These are phyloP conservation scores for Pyricularia sp. DNA, from an alignment of 2,329 filamentous ascomycete species.

Conservation along the genomic window DNA sequence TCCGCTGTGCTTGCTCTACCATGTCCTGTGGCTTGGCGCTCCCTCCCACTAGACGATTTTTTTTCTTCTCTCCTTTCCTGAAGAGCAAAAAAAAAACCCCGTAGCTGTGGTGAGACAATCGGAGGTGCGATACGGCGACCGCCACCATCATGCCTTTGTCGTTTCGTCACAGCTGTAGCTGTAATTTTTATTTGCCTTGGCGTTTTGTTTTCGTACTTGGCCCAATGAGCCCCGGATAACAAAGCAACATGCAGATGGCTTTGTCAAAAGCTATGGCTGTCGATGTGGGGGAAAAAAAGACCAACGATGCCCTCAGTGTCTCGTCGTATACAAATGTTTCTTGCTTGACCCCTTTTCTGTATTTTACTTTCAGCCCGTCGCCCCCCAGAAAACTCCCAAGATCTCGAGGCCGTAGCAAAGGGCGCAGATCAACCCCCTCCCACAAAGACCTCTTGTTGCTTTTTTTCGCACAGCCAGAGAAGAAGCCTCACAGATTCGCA, in stretches of 20 bases:
- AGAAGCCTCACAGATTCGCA: not conserved
- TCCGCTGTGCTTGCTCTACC: not conserved
- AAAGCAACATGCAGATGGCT: not conserved
- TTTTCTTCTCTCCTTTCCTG: too few species aligned
- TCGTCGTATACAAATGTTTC: not conserved
- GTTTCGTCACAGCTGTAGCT: not conserved
- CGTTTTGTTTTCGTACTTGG: not conserved
- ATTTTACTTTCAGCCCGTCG: not conserved
- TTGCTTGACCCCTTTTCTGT: not conserved
- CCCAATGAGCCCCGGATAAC: not conserved
- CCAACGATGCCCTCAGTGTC: not conserved
- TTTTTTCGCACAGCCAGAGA: not conserved
- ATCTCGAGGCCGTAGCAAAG: not conserved
- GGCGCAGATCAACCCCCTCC: not conserved
- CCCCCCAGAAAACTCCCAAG: not conserved
- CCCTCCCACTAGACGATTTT: not conserved
- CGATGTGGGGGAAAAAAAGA: not conserved
- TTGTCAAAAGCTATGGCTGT: not conserved
- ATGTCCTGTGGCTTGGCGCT: not conserved
- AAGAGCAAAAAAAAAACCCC: too few species aligned
- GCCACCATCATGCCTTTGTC: not conserved
- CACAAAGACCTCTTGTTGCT: not conserved
- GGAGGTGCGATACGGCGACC: not conserved
- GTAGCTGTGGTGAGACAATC: not conserved
- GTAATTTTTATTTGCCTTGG: not conserved